These are phyloP conservation scores for Pseudopyricularia javanii DNA, from an alignment of 2,329 filamentous ascomycete species.

Conservation along the genomic window DNA sequence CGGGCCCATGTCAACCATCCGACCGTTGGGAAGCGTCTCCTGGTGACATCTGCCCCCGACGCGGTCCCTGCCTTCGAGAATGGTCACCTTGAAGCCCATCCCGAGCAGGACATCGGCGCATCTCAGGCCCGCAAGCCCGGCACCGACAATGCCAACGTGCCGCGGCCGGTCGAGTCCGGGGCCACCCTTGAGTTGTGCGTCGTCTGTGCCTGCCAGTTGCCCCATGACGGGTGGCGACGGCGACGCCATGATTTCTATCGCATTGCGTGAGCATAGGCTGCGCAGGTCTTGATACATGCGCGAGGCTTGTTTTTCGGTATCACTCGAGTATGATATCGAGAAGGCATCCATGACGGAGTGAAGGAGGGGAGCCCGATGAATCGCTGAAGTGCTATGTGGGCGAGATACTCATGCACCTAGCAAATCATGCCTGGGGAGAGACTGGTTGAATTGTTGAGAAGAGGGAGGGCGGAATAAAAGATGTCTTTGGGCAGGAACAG, in stretches of 20 bases:
- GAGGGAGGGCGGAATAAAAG: too few relatives aligned
- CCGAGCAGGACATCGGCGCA: conserved; percentile 56
- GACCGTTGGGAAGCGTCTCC: conserved; percentile 31
- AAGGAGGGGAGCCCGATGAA: background rate
- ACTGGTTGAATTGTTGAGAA: too few relatives aligned
- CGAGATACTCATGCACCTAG: too few relatives aligned
- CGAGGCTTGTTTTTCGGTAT: conserved; percentile 27
- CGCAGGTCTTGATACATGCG: conserved; percentile 37
- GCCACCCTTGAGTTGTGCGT: background rate
- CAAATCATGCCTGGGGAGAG: too few relatives aligned
- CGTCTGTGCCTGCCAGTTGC: background rate
- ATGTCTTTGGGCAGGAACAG: too few relatives aligned
- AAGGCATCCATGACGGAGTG: conserved; percentile 34
- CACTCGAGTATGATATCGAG: conserved; percentile 33
- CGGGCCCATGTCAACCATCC: conserved; percentile 49
- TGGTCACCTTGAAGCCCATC: conserved; percentile 53
- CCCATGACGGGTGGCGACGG: background rate
- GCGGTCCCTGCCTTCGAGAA: conserved; percentile 56
- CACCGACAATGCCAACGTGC: conserved; percentile 56
- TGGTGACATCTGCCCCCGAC: conserved; percentile 54
- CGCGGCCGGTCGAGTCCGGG: conserved; percentile 18
- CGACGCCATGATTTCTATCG: conserved; percentile 11
- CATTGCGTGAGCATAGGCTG: conserved; percentile 23
- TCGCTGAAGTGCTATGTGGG: too few relatives aligned
- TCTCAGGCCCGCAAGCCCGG: conserved; percentile 57